Conservation (phyloP, 2,329 filamentous ascomycete species). For the Pseudocercospora crystallina region DNA sequence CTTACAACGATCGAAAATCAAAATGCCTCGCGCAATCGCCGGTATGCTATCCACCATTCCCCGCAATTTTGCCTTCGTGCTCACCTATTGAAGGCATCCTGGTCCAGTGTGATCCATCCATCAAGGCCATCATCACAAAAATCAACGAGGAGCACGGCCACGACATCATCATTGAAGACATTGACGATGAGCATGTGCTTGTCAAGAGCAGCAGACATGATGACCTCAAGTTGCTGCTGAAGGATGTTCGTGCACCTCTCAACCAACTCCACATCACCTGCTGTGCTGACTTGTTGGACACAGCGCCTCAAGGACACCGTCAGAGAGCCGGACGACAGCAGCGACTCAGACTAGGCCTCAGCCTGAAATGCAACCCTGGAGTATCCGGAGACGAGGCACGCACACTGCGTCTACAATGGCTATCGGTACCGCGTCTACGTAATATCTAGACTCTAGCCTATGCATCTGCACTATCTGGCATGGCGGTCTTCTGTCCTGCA, state of each 20-base stretch:
- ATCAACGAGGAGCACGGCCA: conserved; percentile 67
- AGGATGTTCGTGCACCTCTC: conserved; percentile 55
- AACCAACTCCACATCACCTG: too few species aligned
- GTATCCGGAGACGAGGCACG: too few species aligned
- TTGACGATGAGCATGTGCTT: conserved; percentile 73
- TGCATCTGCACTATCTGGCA: conserved; percentile 37
- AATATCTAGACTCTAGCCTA: too few species aligned
- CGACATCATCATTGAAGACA: conserved; percentile 75
- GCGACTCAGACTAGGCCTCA: conserved; percentile 34
- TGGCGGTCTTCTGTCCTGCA: conserved; percentile 42
- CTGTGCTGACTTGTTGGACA: conserved; percentile 2
- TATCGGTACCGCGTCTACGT: too few species aligned
- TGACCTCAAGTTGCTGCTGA: conserved; percentile 66
- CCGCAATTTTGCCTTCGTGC: too few species aligned
- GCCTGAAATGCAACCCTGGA: too few species aligned
- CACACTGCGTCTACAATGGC: too few species aligned
- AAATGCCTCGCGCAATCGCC: conserved; percentile 27
- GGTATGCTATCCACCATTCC: too few species aligned
- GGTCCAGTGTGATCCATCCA: conserved; percentile 80
- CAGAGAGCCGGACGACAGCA: conserved; percentile 37
- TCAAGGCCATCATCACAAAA: conserved; percentile 80
- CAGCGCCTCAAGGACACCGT: conserved; percentile 40
- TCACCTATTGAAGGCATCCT: conserved; percentile 57
- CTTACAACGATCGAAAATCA: background rate
- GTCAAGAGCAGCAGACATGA: conserved; percentile 73